Evolutionary conservation across 345 rosid species (phyloP), one percentile per base, ranked within the genome.

Genomic region (Populus deltoides): DNA sequence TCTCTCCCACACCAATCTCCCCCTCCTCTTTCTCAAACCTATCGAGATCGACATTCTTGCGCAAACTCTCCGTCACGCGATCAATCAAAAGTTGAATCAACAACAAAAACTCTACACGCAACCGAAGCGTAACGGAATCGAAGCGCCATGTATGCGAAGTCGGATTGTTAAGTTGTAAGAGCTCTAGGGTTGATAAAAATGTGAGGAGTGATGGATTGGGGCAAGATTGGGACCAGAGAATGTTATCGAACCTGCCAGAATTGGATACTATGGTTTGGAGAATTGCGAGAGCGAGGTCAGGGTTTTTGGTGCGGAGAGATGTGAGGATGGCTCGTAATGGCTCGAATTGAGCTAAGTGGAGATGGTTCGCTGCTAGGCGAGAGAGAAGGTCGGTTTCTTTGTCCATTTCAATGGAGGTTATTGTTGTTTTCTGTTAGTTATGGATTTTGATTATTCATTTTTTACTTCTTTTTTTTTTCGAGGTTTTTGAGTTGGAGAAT

Each of bases 351-450:
- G 93, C 94, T 24, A 95, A 86, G 81, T 90, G 85, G 71, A 95
- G 97, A 81, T 95, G 94, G 85, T 95, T 95, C 70, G 94, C 93
- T 45, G 94, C 96, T 22, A 95, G 88, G 81, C 94, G 94, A 25
- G 88, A 87, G 35, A 95, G 96, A 66, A 95, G 88, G 78, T 91
- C 92, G 43, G 96, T 88, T 80, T 93, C 98, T 67, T 80, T 85
- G 85, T 92, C 97, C 98, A 92, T 92, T 66, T 66, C 20, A n/a
- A 8, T 15, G 51, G 51, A 47, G 51, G 6, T 13, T 12, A 47
- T 47, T 13, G 29, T 61, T 61, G 66, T 25, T 61, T 61, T 41
- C 45, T 2, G 51, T 47, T 47, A 15, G 18, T 4, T 47, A 47
- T 12, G 51, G 17, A 47, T 25, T 63, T 27, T 15, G 8, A 9